phyloP scores from a whole-genome alignment of 768 basidiomycete genomes.

The Auricularia heimuer region DNA sequence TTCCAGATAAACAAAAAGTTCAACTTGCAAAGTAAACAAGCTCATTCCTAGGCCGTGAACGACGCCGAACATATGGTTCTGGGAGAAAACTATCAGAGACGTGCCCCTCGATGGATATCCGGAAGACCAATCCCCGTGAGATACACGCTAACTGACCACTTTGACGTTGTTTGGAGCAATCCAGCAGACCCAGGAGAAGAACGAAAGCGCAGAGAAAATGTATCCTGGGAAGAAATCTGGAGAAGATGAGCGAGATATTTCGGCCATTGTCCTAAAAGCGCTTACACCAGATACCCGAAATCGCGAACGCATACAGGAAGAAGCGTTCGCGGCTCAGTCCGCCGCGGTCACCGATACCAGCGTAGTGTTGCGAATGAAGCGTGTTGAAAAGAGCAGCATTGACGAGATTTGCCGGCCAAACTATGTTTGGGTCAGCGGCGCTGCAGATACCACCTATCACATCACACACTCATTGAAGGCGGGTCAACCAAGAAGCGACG shows the following conservation, averaged over 20 bases:
- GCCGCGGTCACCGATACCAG: slow-evolving; percentile 35
- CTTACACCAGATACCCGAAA: slow-evolving; percentile 34
- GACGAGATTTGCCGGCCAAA: slow-evolving; percentile 68
- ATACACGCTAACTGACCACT: slow-evolving; percentile 17
- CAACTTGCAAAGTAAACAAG: slow-evolving; percentile 21
- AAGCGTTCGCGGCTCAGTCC: slow-evolving; percentile 50
- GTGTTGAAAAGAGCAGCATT: slow-evolving; percentile 66
- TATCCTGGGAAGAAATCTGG: slow-evolving; percentile 58
- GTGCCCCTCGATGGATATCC: no score
- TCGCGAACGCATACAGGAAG: slow-evolving; percentile 45
- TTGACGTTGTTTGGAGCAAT: slow-evolving; percentile 59
- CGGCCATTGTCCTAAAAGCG: not conserved
- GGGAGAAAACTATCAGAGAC: no score
- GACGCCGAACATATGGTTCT: slow-evolving; percentile 61
- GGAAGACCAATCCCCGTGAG: no score
- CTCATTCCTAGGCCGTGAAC: slow-evolving; percentile 15
- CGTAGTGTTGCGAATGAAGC: slow-evolving; percentile 46
- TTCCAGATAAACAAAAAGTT: not conserved
- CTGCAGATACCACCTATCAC: not conserved
- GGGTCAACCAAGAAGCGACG: slow-evolving; percentile 15
- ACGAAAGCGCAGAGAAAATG: slow-evolving; percentile 43
- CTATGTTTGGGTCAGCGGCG: slow-evolving; percentile 6
- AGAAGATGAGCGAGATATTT: not conserved
- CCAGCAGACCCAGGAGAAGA: slow-evolving; percentile 45
- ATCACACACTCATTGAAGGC: slow-evolving; percentile 12